phyloP scores from a whole-genome alignment of 2,329 filamentous ascomycete genomes.

The Colletotrichum magnum region DNA sequence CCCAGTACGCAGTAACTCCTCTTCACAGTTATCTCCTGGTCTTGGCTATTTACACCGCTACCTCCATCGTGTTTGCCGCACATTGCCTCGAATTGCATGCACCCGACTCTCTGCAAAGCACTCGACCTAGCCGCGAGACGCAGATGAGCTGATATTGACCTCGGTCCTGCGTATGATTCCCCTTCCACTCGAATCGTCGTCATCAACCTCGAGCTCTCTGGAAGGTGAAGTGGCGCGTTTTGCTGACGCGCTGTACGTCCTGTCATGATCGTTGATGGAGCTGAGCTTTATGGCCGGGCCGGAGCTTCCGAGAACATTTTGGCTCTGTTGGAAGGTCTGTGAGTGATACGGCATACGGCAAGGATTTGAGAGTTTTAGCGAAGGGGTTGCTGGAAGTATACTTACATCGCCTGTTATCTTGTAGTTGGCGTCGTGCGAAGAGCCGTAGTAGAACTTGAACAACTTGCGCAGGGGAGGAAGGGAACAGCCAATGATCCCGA shows the following conservation, averaged over 20 bases:
- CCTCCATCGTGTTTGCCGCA: no score
- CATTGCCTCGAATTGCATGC: no score
- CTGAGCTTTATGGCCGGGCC: constrained; percentile 31
- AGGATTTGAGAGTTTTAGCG: no score
- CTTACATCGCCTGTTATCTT: constrained; percentile 17
- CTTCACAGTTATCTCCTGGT: no score
- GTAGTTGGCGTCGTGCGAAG: constrained; percentile 10
- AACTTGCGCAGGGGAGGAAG: constrained; percentile 15
- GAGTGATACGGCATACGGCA: not conserved
- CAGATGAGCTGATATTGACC: constrained; percentile 13
- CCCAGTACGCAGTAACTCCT: no score
- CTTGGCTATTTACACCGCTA: no score
- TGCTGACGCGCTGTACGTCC: constrained; percentile 14
- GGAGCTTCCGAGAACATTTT: constrained; percentile 19
- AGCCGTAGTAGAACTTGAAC: constrained; percentile 27
- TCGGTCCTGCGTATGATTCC: constrained; percentile 23
- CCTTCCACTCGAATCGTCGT: constrained; percentile 29
- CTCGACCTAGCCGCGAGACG: not conserved
- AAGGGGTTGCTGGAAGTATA: not conserved
- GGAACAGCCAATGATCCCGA: constrained; percentile 26
- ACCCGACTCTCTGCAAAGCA: not conserved
- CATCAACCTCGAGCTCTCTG: constrained; percentile 17
- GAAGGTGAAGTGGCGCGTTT: not conserved
- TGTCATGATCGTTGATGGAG: constrained; percentile 17
- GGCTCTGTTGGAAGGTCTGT: not conserved